A percentile compares a stretch with the other conserved stretches of the same genome.
These are phyloP conservation scores for Aspergillus tubingensis DNA, from an alignment of 2,329 filamentous ascomycete genomes.

Conservation along the genomic window DNA sequence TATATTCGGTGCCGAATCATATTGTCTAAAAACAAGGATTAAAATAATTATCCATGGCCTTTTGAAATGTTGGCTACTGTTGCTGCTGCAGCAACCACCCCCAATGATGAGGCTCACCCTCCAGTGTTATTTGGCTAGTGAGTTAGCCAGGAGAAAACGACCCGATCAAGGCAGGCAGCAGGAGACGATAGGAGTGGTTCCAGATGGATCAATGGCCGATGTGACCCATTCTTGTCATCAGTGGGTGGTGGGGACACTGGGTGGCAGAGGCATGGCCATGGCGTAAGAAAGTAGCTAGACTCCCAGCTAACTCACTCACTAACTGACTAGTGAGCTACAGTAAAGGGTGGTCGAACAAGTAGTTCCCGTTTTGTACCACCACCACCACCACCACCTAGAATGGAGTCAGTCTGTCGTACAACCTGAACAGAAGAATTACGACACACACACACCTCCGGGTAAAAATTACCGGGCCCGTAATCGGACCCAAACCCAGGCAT, in stretches of 20 bases:
- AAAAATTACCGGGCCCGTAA: not conserved
- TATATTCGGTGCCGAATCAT: not conserved
- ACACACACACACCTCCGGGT: not conserved
- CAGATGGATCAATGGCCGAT: not conserved
- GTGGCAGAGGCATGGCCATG: conserved; percentile 18
- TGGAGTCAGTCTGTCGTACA: conserved; percentile 1
- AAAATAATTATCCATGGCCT: not conserved
- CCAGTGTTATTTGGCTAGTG: not conserved
- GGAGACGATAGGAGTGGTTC: not conserved
- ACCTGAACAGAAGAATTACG: not conserved
- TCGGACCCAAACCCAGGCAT: not conserved
- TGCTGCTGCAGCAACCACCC: not conserved
- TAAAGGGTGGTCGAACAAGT: not conserved
- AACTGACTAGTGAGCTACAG: too few relatives aligned
- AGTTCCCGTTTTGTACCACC: conserved; percentile 7
- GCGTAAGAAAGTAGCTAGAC: conserved; percentile 10
- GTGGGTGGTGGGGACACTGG: conserved; percentile 12
- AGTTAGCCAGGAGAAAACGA: not conserved
- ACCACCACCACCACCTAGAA: not conserved
- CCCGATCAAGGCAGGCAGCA: not conserved
- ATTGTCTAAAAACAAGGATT: not conserved
- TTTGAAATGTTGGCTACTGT: not conserved
- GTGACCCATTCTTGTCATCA: conserved; percentile 15
- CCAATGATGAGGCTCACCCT: conserved; percentile 1
- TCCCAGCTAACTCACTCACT: not conserved